Evolutionary conservation across 495 filamentous ascomycete genomes (phyloP).

Genomic region (Annulohypoxylon nitens): DNA sequence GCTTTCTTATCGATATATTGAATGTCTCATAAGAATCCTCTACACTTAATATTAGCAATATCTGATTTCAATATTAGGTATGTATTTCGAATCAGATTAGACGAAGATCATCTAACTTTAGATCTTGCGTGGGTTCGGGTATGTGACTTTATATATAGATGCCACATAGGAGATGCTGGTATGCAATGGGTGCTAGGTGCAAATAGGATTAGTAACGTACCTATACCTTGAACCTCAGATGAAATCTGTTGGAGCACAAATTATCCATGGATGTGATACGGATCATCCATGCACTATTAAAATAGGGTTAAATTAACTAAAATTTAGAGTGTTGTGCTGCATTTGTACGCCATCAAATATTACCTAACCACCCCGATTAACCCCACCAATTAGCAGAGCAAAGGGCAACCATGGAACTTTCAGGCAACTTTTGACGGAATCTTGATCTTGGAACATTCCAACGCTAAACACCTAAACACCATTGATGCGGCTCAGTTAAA

Average conservation of each 20-base stretch:
- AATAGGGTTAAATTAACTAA: background rate
- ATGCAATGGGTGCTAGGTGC: background rate
- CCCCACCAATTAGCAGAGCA: no score
- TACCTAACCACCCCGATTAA: background rate
- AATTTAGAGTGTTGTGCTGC: background rate
- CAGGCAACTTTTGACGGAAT: background rate
- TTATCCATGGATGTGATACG: background rate
- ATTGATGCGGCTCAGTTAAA: slow-evolving; percentile 6
- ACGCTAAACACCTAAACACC: background rate
- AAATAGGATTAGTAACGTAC: background rate
- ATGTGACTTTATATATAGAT: background rate
- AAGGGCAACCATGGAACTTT: no score
- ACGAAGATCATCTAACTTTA: slow-evolving; percentile 5
- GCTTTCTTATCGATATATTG: slow-evolving; percentile 11
- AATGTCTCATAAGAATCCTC: background rate
- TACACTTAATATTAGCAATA: slow-evolving; percentile 3
- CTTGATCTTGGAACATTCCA: no score
- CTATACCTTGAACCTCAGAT: background rate
- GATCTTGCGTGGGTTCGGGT: slow-evolving; percentile 16
- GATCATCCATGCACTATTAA: background rate
- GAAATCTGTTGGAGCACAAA: background rate
- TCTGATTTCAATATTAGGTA: background rate
- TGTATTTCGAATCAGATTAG: slow-evolving; percentile 3
- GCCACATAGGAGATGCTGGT: background rate
- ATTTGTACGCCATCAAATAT: background rate